phyloP scores from a whole-genome alignment of 768 basidiomycete genomes.

The Rhizopogon sp. region DNA sequence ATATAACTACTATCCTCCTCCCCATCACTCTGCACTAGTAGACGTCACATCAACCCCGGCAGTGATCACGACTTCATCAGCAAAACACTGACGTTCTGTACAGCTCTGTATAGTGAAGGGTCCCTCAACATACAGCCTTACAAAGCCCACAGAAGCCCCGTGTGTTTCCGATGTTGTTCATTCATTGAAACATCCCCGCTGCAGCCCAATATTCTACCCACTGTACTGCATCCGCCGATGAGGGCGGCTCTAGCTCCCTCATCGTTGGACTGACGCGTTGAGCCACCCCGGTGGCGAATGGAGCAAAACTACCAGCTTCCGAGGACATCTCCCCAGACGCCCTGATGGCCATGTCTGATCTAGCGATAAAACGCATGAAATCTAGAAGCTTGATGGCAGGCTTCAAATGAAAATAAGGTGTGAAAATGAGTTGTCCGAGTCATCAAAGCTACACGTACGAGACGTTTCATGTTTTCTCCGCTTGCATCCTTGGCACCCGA shows the following conservation, averaged over 20 bases:
- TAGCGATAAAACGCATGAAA: slow-evolving; percentile 13
- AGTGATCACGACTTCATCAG: too few relatives aligned
- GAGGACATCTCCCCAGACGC: slow-evolving; percentile 1
- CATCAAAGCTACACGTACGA: slow-evolving; percentile 14
- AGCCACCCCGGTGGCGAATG: slow-evolving; percentile 5
- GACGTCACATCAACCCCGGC: too few relatives aligned
- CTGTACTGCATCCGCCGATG: slow-evolving; percentile 6
- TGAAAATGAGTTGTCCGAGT: slow-evolving; percentile 11
- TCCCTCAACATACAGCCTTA: too few relatives aligned
- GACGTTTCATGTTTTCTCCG: background rate
- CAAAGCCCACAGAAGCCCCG: too few relatives aligned
- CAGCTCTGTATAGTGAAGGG: too few relatives aligned
- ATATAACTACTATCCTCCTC: too few relatives aligned
- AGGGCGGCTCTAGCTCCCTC: slow-evolving; percentile 8
- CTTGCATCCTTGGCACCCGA: slow-evolving; percentile 6
- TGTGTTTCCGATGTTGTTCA: too few relatives aligned
- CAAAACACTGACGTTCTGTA: too few relatives aligned
- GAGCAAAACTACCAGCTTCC: background rate
- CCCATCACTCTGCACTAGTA: too few relatives aligned
- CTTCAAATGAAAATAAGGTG: slow-evolving; percentile 18
- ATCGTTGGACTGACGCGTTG: slow-evolving; percentile 10
- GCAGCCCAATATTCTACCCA: slow-evolving; percentile 17
- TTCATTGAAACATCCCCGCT: too few relatives aligned
- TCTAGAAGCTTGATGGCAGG: slow-evolving; percentile 23
- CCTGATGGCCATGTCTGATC: slow-evolving; percentile 5